Evolutionary conservation across 2,329 filamentous ascomycete genomes (phyloP).

Genomic region (Hortaea werneckii): DNA sequence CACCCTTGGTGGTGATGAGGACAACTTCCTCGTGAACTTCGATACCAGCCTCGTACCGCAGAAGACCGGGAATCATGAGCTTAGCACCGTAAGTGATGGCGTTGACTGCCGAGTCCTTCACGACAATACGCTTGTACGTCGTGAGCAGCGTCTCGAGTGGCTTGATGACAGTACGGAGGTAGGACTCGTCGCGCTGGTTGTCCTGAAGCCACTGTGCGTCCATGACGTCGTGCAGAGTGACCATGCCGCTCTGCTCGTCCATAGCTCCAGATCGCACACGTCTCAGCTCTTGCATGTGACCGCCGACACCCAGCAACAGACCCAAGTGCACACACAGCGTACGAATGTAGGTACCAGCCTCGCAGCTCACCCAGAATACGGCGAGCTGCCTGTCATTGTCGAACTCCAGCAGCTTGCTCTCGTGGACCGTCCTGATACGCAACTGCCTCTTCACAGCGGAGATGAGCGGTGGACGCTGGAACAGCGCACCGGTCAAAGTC

Average conservation of each 20-base stretch:
- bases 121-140: constrained; percentile 90
- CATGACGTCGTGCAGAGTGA: constrained; percentile 88
- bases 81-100: constrained; percentile 98
- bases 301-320: constrained; percentile 68
- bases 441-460: constrained; percentile 98
- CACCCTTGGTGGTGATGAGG: constrained; percentile 97
- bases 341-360: constrained; percentile 97
- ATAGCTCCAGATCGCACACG: constrained; percentile 90
- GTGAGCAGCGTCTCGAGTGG: constrained; percentile 87
- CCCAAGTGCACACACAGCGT: constrained; percentile 93
- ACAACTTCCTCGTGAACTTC: constrained; percentile 95
- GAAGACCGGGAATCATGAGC: constrained; percentile 92
- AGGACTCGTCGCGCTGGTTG: constrained; percentile 89
- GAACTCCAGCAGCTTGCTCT: constrained; percentile 90
- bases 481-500: constrained; percentile 89
- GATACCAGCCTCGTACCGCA: constrained; percentile 85
- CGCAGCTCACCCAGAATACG: constrained; percentile 99
- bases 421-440: constrained; percentile 94
- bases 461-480: constrained; percentile 93
- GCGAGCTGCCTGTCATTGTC: constrained; percentile 96
- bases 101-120: constrained; percentile 94
- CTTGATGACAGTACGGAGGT: constrained; percentile 80
- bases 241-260: constrained; percentile 80
- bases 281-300: constrained; percentile 96
- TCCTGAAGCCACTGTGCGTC: constrained; percentile 95